Evolutionary conservation across 2,329 filamentous ascomycete species (phyloP).

Genomic region (Apiospora marii): DNA sequence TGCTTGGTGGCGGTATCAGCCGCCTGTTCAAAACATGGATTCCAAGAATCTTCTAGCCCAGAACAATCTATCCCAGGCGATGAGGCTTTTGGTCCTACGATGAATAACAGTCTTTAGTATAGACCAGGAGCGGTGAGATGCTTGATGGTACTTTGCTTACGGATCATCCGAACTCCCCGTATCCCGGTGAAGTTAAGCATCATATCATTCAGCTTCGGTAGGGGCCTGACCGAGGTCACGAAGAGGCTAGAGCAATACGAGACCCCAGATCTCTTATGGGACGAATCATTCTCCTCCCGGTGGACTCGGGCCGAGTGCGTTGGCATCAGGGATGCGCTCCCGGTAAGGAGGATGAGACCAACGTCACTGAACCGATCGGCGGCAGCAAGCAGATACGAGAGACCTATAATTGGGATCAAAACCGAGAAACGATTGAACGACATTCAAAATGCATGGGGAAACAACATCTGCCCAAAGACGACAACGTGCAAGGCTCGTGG

Average conservation of each 20-base stretch:
- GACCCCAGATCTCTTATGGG: not conserved
- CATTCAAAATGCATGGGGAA: not conserved
- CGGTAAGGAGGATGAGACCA: not conserved
- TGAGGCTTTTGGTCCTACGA: not conserved
- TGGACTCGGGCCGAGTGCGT: not conserved
- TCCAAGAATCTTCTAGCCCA: not conserved
- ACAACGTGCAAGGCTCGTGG: not conserved
- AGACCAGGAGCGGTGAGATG: not conserved
- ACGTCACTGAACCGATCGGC: not conserved
- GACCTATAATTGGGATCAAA: not conserved
- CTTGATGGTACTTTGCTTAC: not conserved
- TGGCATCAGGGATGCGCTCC: not conserved
- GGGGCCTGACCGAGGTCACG: not conserved
- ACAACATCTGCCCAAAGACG: not conserved
- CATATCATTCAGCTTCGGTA: not conserved
- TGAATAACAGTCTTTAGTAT: no score
- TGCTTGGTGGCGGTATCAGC: not conserved
- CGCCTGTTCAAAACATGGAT: not conserved
- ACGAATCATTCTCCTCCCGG: not conserved
- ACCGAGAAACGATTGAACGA: not conserved
- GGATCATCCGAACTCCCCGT: not conserved
- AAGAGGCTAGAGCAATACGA: not conserved
- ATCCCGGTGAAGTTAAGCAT: rapidly evolving
- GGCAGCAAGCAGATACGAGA: not conserved
- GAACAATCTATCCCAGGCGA: not conserved